Conservation (phyloP, 1,284 basidiomycete species). For the Volvariella surrecta region DNA sequence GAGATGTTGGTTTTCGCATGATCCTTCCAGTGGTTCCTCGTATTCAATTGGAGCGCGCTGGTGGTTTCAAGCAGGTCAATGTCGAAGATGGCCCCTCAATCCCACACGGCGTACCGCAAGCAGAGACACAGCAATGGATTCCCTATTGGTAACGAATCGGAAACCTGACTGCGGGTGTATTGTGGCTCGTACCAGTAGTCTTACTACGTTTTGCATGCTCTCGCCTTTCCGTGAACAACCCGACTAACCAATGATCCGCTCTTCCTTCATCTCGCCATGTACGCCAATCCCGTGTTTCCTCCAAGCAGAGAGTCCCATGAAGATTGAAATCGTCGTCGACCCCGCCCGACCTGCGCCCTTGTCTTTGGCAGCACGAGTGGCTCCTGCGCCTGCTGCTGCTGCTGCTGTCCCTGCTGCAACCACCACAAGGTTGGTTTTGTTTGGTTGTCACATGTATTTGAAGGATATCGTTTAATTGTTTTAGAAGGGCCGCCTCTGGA, state of each 20-base stretch:
- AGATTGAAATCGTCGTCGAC: constrained; percentile 95
- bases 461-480: constrained; percentile 1
- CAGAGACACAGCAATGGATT: constrained; percentile 36
- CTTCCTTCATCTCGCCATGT: constrained; percentile 21
- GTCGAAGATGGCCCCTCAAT: too few species aligned
- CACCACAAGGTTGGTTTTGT: constrained; percentile 35
- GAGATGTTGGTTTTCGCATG: too few species aligned
- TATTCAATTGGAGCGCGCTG: too few species aligned
- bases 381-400: constrained; percentile 45
- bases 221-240: constrained; percentile 46
- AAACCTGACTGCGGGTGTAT: constrained; percentile 12
- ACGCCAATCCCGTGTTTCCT: constrained; percentile 10
- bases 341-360: constrained; percentile 63
- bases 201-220: constrained; percentile 27
- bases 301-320: constrained; percentile 88
- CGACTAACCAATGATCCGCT: constrained; percentile 45
- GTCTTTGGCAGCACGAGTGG: constrained; percentile 63
- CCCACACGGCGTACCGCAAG: constrained; percentile 10
- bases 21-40: too few species aligned
- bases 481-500: constrained; percentile 20
- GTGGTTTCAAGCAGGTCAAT: too few species aligned
- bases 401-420: constrained; percentile 18
- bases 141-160: constrained; percentile 27
- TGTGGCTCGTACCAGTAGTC: constrained; percentile 16
- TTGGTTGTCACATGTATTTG: constrained; percentile 6